Base-by-base conservation (phyloP, 768 basidiomycete genomes). In the Jaapia argillacea region DNA sequence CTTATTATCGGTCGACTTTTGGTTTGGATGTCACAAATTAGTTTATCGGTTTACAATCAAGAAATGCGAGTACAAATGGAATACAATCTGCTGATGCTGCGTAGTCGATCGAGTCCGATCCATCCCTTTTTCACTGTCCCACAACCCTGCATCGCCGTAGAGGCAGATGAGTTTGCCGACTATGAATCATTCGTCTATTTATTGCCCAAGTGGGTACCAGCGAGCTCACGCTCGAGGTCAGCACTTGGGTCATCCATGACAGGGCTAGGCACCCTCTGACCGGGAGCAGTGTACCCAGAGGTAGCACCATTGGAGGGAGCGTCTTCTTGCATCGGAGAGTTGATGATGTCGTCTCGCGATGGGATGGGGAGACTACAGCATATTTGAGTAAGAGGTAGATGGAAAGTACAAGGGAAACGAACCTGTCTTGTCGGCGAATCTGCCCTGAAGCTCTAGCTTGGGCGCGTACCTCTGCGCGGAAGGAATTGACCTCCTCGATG, bases 401-500 rank as follows among this genome's bases (percentile, higher is more conserved):
- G 33, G 20, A 27, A 42, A 1, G 27, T 20, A 7, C 4, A 26
- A 45, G n/a, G 45, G 48, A 26, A 20, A 56, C 63, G 31, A 45
- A 84, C 85, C 79, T 86, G 48, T 87, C 85, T 58, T 87, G 83
- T 41, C 81, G 69, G 41, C 82, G 79, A 37, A 85, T 75, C 58
- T 85, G 84, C 4, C 79, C 79, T 6, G 77, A 67, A 1, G 76
- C 77, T 27, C 85, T 69, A 10, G 84, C 79, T 54, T 92, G 89
- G n/a, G 75, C 71, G 44, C 94, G 77, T 5, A 98, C 93, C 58
- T 92, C 81, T 6, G 83, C 74, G 27, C 96, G 79, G 79, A 99
- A 98, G 10, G 72, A 59, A 47, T 79, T 79, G 28, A 97, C 94
- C 61, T 98, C 93, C 23, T 93, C 79, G 20, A 98, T 79, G 53